Evolutionary conservation across 306 rosid genomes (phyloP).

Genomic region (Morella rubra): DNA sequence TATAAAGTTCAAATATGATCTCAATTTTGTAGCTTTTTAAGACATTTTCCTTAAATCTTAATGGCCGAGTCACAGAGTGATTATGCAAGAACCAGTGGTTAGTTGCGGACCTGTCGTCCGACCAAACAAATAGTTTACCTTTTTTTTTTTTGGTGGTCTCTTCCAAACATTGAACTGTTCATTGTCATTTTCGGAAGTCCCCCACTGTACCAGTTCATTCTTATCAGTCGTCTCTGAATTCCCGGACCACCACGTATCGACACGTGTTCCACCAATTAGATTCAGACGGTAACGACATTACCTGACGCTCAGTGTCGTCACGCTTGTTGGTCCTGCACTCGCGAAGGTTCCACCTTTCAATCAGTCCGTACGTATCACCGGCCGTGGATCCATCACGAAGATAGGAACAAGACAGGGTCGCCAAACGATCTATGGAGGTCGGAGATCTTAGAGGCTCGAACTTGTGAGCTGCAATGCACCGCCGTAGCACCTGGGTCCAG

Average conservation of each 20-base stretch:
- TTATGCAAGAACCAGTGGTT: no score
- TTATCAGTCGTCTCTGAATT: conserved; percentile 24
- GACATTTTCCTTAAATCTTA: no score
- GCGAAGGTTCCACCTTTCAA: conserved; percentile 28
- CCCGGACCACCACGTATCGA: conserved; percentile 31
- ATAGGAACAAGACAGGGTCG: neutral
- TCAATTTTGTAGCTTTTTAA: no score
- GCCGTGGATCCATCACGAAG: conserved; percentile 18
- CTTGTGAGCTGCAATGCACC: conserved; percentile 37
- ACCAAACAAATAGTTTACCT: no score
- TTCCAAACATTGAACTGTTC: neutral
- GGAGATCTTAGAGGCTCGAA: conserved; percentile 6
- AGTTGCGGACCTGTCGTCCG: neutral
- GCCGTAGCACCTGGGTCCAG: conserved; percentile 33
- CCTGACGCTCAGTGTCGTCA: conserved; percentile 6
- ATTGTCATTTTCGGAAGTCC: neutral
- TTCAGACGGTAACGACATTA: conserved; percentile 3
- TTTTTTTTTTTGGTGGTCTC: no score
- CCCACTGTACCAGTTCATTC: neutral
- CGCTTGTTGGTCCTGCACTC: conserved; percentile 8
- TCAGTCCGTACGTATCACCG: conserved; percentile 10
- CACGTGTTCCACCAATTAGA: conserved; percentile 36
- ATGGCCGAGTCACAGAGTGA: neutral
- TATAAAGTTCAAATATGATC: no score
- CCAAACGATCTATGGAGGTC: conserved; percentile 10